These are phyloP conservation scores for Exsudoporus floridanus DNA, from an alignment of 1,284 basidiomycete species.

Conservation along the genomic window DNA sequence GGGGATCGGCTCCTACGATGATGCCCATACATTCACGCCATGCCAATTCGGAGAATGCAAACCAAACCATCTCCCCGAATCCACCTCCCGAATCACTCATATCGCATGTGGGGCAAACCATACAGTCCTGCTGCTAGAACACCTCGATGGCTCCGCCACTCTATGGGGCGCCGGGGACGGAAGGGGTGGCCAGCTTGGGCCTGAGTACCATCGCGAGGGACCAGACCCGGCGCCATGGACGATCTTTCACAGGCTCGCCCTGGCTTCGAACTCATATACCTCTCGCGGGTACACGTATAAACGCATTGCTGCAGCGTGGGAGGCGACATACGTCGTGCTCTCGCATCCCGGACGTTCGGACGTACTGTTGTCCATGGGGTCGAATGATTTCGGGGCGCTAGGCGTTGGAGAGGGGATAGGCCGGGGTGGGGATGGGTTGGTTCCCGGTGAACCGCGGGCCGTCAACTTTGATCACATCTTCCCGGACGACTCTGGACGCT, in stretches of 20 bases:
- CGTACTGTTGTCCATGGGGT: constrained; percentile 75
- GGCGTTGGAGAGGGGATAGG: constrained; percentile 46
- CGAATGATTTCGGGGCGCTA: constrained; percentile 80
- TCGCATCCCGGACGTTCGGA: constrained; percentile 47
- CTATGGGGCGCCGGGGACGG: constrained; percentile 74
- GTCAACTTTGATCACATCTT: constrained; percentile 46
- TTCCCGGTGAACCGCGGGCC: constrained; percentile 34
- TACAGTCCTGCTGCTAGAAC: constrained; percentile 27
- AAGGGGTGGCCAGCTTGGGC: constrained; percentile 60
- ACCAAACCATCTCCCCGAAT: constrained; percentile 11
- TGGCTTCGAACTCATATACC: constrained; percentile 29
- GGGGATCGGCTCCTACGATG: constrained; percentile 29
- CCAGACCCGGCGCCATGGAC: constrained; percentile 21
- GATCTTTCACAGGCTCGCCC: constrained; percentile 49
- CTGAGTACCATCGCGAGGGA: constrained; percentile 13
- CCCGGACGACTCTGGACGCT: constrained; percentile 22
- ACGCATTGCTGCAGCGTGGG: constrained; percentile 71
- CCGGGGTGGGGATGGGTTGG: background rate
- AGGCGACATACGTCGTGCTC: constrained; percentile 74
- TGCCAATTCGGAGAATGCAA: constrained; percentile 23
- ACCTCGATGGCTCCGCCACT: constrained; percentile 30
- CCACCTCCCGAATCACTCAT: constrained; percentile 12
- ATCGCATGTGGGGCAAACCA: constrained; percentile 37
- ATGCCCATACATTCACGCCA: constrained; percentile 27
- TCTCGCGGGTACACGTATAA: constrained; percentile 41